Percentiles rank a stretch among this genome's conserved stretches.
Evolutionary conservation across 129 eudicot genomes (phyloP).

Genomic region (Heracleum sosnowskyi): DNA sequence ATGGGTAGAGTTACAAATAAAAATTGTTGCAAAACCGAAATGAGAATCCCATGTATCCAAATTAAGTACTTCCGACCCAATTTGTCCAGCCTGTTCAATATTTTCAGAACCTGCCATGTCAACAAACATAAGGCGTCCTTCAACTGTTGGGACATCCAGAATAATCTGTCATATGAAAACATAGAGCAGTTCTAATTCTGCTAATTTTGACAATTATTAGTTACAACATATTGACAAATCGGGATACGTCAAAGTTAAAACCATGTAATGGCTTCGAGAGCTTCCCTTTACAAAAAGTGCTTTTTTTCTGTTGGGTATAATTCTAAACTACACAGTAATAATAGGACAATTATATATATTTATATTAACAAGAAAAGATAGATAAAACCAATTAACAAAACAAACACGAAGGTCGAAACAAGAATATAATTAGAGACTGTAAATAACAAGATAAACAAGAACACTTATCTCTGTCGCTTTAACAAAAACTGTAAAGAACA

Average conservation of each 20-base stretch:
- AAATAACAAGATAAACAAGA: no score
- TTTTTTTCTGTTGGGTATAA: no score
- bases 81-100: conserved; percentile 95
- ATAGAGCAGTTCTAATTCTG: not conserved
- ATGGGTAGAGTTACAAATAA: not conserved
- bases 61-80: conserved; percentile 40
- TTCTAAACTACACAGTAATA: no score
- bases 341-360: no score
- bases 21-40: not conserved
- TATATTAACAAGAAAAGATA: no score
- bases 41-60: not conserved
- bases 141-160: conserved; percentile 34
- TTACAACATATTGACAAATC: not conserved
- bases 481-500: no score
- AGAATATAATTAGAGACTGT: no score
- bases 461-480: no score
- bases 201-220: not conserved
- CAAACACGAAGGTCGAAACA: no score
- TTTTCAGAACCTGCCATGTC: conserved; percentile 99
- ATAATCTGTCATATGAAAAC: not conserved
- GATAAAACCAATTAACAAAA: no score
- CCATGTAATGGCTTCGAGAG: conserved; percentile 67
- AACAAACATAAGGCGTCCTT: conserved; percentile 91
- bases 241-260: conserved; percentile 7
- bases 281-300: conserved; percentile 16